Percentiles rank a stretch among this genome's conserved stretches.
phyloP scores from a whole-genome alignment of 768 basidiomycete species.

The Amanita pallidorosea region DNA sequence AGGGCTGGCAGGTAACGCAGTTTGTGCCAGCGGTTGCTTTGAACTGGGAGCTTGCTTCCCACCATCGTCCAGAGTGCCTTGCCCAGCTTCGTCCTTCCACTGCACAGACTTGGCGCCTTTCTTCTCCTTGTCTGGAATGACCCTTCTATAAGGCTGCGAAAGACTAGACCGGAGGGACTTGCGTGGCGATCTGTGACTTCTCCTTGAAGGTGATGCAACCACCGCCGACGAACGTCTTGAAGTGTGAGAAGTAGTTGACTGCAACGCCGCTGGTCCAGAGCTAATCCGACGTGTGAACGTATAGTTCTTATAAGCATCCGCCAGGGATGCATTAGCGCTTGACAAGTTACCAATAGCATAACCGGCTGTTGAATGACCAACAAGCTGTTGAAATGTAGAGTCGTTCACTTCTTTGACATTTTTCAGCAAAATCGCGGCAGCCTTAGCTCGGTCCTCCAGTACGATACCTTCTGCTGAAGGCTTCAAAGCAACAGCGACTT shows the following conservation, averaged over 20 bases:
- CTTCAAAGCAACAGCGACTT: conserved; percentile 33
- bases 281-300: conserved; percentile 38
- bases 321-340: conserved; percentile 22
- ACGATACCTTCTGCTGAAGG: conserved; percentile 18
- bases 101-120: conserved; percentile 54
- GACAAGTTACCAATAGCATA: conserved; percentile 33
- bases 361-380: conserved; percentile 56
- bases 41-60: conserved; percentile 18
- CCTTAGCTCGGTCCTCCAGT: conserved; percentile 24
- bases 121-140: conserved; percentile 51
- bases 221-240: conserved; percentile 30
- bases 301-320: conserved; percentile 41
- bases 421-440: conserved; percentile 39
- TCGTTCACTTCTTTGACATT: conserved; percentile 59
- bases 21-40: conserved; percentile 14
- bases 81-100: conserved; percentile 83
- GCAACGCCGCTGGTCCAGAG: conserved; percentile 37
- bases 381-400: conserved; percentile 50
- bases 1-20: conserved; percentile 32
- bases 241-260: conserved; percentile 15
- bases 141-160: conserved; percentile 46
- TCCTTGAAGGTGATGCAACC: conserved; percentile 42
- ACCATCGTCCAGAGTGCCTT: conserved; percentile 66
- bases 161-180: conserved; percentile 64
- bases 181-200: conserved; percentile 48